These are phyloP conservation scores for Diaporthe ampelina DNA, from an alignment of 2,329 filamentous ascomycete species.

Conservation along the genomic window DNA sequence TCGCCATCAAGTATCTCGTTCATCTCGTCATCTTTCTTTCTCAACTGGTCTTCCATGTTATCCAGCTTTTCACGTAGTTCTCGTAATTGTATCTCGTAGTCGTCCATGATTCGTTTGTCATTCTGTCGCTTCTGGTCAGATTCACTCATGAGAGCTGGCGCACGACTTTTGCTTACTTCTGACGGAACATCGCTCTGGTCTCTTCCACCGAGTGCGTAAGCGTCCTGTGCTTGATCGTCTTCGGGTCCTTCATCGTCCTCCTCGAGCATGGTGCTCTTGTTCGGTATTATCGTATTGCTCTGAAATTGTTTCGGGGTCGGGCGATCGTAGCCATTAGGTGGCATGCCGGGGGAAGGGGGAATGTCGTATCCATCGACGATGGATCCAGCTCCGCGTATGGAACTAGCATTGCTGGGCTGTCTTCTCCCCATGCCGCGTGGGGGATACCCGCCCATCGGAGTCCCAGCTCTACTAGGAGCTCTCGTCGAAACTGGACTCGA, in stretches of 20 bases:
- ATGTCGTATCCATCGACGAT: conserved; percentile 61
- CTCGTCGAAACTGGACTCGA: conserved; percentile 78
- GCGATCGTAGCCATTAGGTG: conserved; percentile 76
- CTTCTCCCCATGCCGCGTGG: conserved; percentile 67
- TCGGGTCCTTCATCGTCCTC: conserved; percentile 85
- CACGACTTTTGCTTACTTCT: conserved; percentile 52
- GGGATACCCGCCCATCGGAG: conserved; percentile 66
- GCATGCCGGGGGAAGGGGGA: conserved; percentile 71
- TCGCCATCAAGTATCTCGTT: conserved; percentile 71
- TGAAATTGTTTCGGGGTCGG: conserved; percentile 92
- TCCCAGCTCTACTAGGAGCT: conserved; percentile 71
- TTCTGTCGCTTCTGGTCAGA: conserved; percentile 55
- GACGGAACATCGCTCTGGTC: conserved; percentile 52
- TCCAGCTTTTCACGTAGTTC: conserved; percentile 82
- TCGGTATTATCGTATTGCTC: conserved; percentile 95
- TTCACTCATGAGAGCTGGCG: neutral
- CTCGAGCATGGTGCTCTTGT: conserved; percentile 97
- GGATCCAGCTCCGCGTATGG: conserved; percentile 61
- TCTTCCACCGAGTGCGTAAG: conserved; percentile 58
- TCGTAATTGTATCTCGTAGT: conserved; percentile 84
- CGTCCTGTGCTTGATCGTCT: conserved; percentile 71
- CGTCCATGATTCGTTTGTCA: conserved; percentile 80
- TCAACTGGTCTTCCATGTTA: conserved; percentile 77
- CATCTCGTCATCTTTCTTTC: conserved; percentile 78
- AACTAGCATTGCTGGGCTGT: conserved; percentile 74